Base-by-base conservation (phyloP, 805 yeast genomes). In the Lipomyces oligophaga region DNA sequence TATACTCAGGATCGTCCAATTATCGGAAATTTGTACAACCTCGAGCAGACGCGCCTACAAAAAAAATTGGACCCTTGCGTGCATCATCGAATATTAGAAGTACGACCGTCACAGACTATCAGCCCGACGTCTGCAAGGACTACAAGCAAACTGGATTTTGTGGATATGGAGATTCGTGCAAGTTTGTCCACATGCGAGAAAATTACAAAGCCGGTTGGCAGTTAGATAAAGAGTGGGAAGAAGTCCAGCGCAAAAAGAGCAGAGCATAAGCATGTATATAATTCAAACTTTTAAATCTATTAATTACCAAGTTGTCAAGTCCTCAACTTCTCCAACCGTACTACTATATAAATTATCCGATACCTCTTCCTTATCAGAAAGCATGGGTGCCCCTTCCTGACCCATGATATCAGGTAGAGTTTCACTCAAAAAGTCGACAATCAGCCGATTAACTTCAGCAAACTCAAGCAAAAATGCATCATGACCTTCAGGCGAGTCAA, bases 151-250 rank as follows among this genome's bases (percentile, higher is more conserved):
- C 94, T 0, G 99, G 98, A 0, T 89, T 80, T 62, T 93, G 98
- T 72, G 97, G 97, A 4, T 93, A 83, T 63, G 99, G 99, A 6
- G 98, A 93, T 59, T 83, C 93, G 28, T 93, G 99, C 69, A 93
- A 93, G 67, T 93, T 93, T 64, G 64, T 90, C 28, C 99, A 93
- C 63, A 78, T 85, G 13, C 69, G 99, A 65, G 97, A 86, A 57
- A 95, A 86, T 60, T 83, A 81, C 67, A 76, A 74, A 45, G 80
- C 80, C 38, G 85, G 81, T 25, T 78, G 80, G 78, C 79, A 81
- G 48, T 63, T 81, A 5, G 76, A 74, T 22, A 72, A 72, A 48
- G 94, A 85, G 36, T 85, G 96, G 95, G 83, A 82, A 6, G 52
- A 60, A 13, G 53, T 59, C 33, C 53, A 60, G 25, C 40, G 57